Base-by-base conservation (phyloP, 2,329 filamentous ascomycete genomes). In the Paracoccidioides brasiliensis region DNA sequence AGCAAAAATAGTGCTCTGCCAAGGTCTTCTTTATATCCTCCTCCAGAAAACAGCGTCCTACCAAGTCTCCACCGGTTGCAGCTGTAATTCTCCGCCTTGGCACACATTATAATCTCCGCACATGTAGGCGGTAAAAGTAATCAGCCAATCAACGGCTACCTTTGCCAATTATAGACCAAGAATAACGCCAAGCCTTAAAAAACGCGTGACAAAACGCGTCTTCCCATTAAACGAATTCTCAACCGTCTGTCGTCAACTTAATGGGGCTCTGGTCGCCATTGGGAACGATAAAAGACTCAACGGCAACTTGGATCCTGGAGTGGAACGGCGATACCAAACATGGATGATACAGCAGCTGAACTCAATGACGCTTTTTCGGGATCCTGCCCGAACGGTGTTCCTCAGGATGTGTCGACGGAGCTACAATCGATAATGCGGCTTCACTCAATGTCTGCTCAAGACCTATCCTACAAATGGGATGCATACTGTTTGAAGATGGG, bases 381-480 rank as follows among this genome's bases (percentile, higher is more conserved):
- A 65, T 77, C 70, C 65, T 77, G 70, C 66, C 79, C 74, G 4
- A 71, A 74, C 58, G 73, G 80, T 41, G 76, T 97, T 5, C 81
- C 88, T 59, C 75, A 83, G 60, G 91, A 97, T 69, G 80, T 97
- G 56, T 75, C 89, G 60, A 75, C 79, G 54, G 90, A 96, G 73
- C 77, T 98, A 62, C 80, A 86, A 67, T 94, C 89, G 57, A 94
- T 95, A 68, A 80, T 93, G 74, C 83, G 85, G 55, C 78, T 97
- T 58, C 88, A 96, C 72, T 83, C 82, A 50, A 80, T 97, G 58
- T 81, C 83, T 14, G 78, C 84, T 38, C 84, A 97, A 69, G 93
- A 97, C 68, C 78, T 97, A 32, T 96, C 89, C 72, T 96, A 89
- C 81, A 97, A 97, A 78, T 98, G 93, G 93, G 93, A 98, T 71